Evolutionary conservation across 2,329 filamentous ascomycete species (phyloP).

Genomic region (Fusarium neocosmosporiellum): DNA sequence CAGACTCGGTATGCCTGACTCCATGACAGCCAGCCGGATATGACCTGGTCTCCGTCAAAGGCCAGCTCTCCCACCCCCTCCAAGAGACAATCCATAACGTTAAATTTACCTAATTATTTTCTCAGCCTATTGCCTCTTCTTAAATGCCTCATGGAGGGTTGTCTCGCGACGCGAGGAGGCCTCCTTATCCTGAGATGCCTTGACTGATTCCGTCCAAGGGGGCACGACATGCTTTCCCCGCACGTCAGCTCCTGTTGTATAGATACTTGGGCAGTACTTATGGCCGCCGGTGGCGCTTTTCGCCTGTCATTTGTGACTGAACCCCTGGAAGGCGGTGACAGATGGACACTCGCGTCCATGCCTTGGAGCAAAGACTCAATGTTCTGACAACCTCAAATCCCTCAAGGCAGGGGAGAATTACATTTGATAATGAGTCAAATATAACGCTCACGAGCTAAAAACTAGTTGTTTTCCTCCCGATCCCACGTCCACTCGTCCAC

Average conservation of each 20-base stretch:
- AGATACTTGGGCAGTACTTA: not conserved
- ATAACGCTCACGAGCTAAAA: not conserved
- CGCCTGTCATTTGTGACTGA: not conserved
- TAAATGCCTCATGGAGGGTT: not conserved
- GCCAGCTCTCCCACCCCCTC: not conserved
- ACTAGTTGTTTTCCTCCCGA: not conserved
- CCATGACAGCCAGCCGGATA: not conserved
- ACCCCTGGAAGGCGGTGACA: not conserved
- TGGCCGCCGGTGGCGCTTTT: not conserved
- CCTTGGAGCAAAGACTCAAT: not conserved
- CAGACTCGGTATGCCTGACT: not conserved
- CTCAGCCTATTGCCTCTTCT: not conserved
- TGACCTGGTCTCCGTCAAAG: not conserved
- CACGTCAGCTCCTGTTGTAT: not conserved
- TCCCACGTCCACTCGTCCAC: not conserved
- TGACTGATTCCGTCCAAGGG: not conserved
- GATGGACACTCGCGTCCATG: not conserved
- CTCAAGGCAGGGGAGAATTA: not conserved
- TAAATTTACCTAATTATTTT: not conserved
- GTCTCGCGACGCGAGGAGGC: not conserved
- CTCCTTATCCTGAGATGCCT: not conserved
- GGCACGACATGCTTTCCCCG: not conserved
- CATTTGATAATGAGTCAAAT: not conserved
- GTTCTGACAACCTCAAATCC: not conserved
- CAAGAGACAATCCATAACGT: constrained; percentile 1